These are phyloP conservation scores for Penicillium sp. DNA, from an alignment of 2,329 filamentous ascomycete genomes.

Conservation along the genomic window DNA sequence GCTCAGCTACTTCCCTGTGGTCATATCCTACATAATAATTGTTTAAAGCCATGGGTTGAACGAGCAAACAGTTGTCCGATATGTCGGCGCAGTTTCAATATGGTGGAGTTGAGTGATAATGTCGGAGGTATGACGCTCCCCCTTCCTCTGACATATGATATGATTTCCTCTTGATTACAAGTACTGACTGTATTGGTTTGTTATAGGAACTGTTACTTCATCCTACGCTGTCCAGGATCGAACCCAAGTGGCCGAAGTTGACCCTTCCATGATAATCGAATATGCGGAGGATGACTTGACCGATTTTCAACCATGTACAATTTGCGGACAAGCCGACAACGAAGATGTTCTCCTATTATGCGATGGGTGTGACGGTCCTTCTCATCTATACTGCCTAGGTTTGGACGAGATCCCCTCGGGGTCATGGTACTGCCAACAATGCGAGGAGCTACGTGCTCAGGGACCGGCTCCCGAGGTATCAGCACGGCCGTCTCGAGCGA, in stretches of 20 bases:
- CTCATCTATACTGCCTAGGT: slow-evolving; percentile 89
- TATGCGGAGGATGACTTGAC: slow-evolving; percentile 63
- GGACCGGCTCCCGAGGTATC: slow-evolving; percentile 38
- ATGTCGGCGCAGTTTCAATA: slow-evolving; percentile 86
- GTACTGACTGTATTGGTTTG: slow-evolving; percentile 1
- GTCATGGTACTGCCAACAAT: slow-evolving; percentile 89
- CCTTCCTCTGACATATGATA: slow-evolving; percentile 8
- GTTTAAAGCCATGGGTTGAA: slow-evolving; percentile 90
- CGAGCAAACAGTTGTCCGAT: slow-evolving; percentile 98
- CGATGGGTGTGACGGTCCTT: slow-evolving; percentile 83
- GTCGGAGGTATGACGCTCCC: slow-evolving; percentile 66
- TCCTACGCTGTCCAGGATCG: slow-evolving; percentile 56
- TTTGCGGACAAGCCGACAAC: slow-evolving; percentile 77
- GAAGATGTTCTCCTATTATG: slow-evolving; percentile 85
- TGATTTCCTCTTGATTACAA: slow-evolving; percentile 5
- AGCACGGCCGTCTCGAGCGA: slow-evolving; percentile 28
- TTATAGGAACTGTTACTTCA: slow-evolving; percentile 54
- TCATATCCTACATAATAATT: slow-evolving; percentile 89
- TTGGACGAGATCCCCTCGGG: slow-evolving; percentile 72
- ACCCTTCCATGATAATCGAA: slow-evolving; percentile 67
- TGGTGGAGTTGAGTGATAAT: slow-evolving; percentile 77
- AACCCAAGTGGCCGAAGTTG: slow-evolving; percentile 78
- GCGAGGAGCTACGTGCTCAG: slow-evolving; percentile 51
- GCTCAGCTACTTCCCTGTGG: slow-evolving; percentile 72
- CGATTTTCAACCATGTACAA: slow-evolving; percentile 69